These are phyloP conservation scores for Alternaria novae-zelandiae DNA, from an alignment of 2,329 filamentous ascomycete genomes.

Conservation along the genomic window DNA sequence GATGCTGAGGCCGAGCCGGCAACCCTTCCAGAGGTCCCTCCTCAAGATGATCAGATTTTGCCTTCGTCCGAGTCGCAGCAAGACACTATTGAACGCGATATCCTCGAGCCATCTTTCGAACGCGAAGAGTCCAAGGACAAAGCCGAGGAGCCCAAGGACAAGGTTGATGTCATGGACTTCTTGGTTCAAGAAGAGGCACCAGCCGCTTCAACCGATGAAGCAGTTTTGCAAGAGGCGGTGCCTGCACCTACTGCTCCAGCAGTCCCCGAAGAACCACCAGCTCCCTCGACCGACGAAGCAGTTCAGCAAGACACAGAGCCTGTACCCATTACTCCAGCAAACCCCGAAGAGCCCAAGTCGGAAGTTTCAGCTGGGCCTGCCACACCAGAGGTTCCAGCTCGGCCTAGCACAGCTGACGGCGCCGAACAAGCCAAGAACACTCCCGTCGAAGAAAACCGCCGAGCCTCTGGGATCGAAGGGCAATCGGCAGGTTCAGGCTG, in stretches of 20 bases:
- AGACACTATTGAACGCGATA: constrained; percentile 25
- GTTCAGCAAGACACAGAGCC: no score
- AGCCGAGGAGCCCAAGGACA: constrained; percentile 4
- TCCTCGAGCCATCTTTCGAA: constrained; percentile 30
- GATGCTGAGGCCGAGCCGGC: constrained; percentile 21
- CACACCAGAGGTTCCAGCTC: not conserved
- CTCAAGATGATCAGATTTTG: constrained; percentile 5
- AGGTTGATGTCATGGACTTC: constrained; percentile 19
- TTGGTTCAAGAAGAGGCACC: constrained; percentile 14
- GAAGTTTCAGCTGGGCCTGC: not conserved
- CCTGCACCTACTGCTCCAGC: not conserved
- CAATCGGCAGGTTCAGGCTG: constrained; percentile 25
- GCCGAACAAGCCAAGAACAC: constrained; percentile 1
- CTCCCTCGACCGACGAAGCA: not conserved
- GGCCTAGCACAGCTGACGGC: constrained; percentile 7
- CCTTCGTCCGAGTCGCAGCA: constrained; percentile 9
- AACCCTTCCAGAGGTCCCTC: constrained; percentile 4
- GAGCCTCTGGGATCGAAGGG: constrained; percentile 10
- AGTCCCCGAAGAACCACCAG: not conserved
- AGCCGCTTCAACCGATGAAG: not conserved
- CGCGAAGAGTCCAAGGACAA: constrained; percentile 13
- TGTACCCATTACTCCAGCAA: not conserved
- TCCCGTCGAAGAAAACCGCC: constrained; percentile 4
- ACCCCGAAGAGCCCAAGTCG: not conserved
- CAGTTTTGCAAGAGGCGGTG: not conserved